Evolutionary conservation across 2,329 filamentous ascomycete genomes (phyloP).

Genomic region (Pestalotiopsis sp.): DNA sequence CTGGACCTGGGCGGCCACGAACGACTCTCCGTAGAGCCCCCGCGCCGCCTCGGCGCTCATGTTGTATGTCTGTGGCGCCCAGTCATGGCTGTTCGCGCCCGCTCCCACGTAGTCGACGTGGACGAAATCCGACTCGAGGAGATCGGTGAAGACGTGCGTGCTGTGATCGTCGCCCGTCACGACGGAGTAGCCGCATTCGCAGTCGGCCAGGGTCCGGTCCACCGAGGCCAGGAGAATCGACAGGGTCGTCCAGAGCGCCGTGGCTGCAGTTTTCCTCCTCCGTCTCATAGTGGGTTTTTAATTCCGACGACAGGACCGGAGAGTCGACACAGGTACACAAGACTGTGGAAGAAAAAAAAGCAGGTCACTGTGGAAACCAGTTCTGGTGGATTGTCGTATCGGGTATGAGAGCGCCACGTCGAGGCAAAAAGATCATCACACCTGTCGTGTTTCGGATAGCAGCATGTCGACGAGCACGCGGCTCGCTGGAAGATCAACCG

Average conservation of each 20-base stretch:
- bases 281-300: neutral
- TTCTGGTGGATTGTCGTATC: no score
- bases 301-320: no score
- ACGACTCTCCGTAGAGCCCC: constrained; percentile 67
- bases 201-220: constrained; percentile 42
- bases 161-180: constrained; percentile 39
- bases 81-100: constrained; percentile 41
- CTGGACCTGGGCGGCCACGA: constrained; percentile 56
- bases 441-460: neutral
- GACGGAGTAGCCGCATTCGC: constrained; percentile 72
- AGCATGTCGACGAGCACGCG: neutral
- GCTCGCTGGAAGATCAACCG: neutral
- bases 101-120: constrained; percentile 49
- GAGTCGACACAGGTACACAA: no score
- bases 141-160: constrained; percentile 62
- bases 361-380: no score
- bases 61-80: constrained; percentile 68
- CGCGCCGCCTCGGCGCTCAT: constrained; percentile 56
- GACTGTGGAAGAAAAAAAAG: no score
- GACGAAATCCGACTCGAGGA: constrained; percentile 72
- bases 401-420: neutral
- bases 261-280: neutral
- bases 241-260: neutral
- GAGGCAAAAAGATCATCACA: neutral
- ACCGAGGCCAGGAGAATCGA: constrained; percentile 17